Base-by-base conservation (phyloP, 2,329 filamentous ascomycete species). In the Alternaria infectoria region DNA sequence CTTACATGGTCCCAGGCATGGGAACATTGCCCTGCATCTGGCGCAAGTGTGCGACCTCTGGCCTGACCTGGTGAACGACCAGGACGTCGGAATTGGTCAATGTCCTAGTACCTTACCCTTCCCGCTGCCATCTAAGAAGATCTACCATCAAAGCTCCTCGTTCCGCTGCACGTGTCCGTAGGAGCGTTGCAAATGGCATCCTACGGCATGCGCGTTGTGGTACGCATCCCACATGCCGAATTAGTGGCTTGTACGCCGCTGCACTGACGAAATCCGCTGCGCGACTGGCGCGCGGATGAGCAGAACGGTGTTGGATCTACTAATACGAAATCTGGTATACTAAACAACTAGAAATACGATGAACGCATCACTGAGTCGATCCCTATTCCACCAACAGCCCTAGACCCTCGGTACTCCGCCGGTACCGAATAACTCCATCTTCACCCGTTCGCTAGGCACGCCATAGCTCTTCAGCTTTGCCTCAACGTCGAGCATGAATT, bases 401-500 rank as follows among this genome's bases (percentile, higher is more conserved):
- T 67, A 78, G 30, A 73, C 69, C 47, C 74, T 70, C 13, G 75
- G 76, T 15, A 80, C 72, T 45, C 78, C 78, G 12, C 79, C 79
- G 15, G 78, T 80, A 7, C 80, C 78, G 58, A 92, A 93, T 28
- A 91, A 77, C 79, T 93, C 91, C 68, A 92, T 83, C 71, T 89
- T 86, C 58, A 92, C 84, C 68, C 87, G 86, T 28, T 84, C 83
- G n/a, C 79, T 77, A 1, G 82, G 78, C 2, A 93, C 89, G 0
- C 89, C 90, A 59, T 82, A 78, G 3, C 72, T 80, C 69, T 84
- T 79, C 60, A 93, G 81, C 68, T 81, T 84, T 8, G 79, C 77
- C 67, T 87, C 82, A 21, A 87, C 81, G 40, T 87, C 86, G 10
- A 84, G 71, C 92, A 94, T 94, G 82, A 93, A 94, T 8, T 77